These are phyloP conservation scores for Globisporangium cylindrosporum DNA, from an alignment of 352 stramenopile genomes.

Conservation along the genomic window DNA sequence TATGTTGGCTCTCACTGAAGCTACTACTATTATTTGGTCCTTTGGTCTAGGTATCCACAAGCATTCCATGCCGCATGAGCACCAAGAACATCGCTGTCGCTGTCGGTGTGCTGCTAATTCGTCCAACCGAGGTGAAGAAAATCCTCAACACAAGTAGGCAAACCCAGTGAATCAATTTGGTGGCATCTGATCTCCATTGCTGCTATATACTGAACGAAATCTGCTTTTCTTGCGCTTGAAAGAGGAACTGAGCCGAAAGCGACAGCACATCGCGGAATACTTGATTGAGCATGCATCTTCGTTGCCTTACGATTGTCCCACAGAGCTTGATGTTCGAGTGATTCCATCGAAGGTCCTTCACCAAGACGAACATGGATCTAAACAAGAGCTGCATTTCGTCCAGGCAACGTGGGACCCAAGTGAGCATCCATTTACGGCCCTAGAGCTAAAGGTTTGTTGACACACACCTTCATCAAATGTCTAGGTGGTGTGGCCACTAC, in stretches of 20 bases:
- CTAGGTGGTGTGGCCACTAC: not conserved
- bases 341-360: constrained; percentile 17
- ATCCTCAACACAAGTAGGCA: constrained; percentile 33
- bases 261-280: constrained; percentile 40
- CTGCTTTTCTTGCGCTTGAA: not conserved
- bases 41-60: constrained; percentile 33
- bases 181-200: not conserved
- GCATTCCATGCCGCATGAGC: constrained; percentile 36
- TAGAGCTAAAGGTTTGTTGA: not conserved
- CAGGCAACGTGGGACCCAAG: not conserved
- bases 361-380: constrained; percentile 10
- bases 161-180: not conserved
- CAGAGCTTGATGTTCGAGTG: constrained; percentile 31
- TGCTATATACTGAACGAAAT: not conserved
- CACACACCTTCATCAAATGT: not conserved
- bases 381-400: not conserved
- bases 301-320: constrained; percentile 42
- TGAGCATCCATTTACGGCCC: not conserved
- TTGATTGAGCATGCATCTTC: constrained; percentile 46
- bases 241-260: constrained; percentile 27
- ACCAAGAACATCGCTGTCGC: constrained; percentile 36
- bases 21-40: no score
- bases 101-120: constrained; percentile 40
- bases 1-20: no score
- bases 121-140: constrained; percentile 29